Evolutionary conservation across 257 asterid genomes (phyloP), one percentile per base, ranked within the genome.

Genomic region (Solanum bukasovii): DNA sequence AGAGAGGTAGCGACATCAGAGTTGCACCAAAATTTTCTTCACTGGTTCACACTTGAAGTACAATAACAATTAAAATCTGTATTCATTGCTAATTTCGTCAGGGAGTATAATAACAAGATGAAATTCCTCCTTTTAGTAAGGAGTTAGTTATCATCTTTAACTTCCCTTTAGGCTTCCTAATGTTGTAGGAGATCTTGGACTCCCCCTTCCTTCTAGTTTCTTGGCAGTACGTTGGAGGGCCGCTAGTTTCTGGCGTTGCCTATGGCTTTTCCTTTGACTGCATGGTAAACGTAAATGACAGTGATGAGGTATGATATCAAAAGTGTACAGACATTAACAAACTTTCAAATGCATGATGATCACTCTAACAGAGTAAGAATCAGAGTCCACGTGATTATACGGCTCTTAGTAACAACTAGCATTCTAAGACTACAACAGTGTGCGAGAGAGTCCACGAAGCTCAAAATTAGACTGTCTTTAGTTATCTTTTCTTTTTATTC

Each of bases 221-320:
- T 96, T 93, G 29, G 85, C 98, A n/a, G 92, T 89, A 78, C 95
- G 94, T 78, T 89, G 93, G 78, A 91, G 59, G 65, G 96, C 95
- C 88, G 91, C 93, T 84, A 84, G 94, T 92, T 94, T 97, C 91
- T 89, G 95, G 11, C 95, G 95, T 81, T 79, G 98, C 63, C 79
- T 90, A 65, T 83, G 93, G 87, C 91, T 90, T 90, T 91, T 92
- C 92, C 98, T 91, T 91, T 85, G 93, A 88, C 99, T 95, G 94
- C 94, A 94, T 61, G 25, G 5, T 46, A 29, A 81, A 49, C 8
- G 27, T 49, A 81, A 81, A 3, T 46, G 63, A 46, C 42, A 46
- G 38, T 6, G 20, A 49, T 82, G 31, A 49, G 11, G 68, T 2
- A 79, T 25, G 68, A 46, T 49, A 82, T 49, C 85, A 29, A 14